Percentiles rank a stretch among this genome's conserved stretches.
These are phyloP conservation scores for Grigorovia jiainica DNA, from an alignment of 805 yeast species.

Conservation along the genomic window DNA sequence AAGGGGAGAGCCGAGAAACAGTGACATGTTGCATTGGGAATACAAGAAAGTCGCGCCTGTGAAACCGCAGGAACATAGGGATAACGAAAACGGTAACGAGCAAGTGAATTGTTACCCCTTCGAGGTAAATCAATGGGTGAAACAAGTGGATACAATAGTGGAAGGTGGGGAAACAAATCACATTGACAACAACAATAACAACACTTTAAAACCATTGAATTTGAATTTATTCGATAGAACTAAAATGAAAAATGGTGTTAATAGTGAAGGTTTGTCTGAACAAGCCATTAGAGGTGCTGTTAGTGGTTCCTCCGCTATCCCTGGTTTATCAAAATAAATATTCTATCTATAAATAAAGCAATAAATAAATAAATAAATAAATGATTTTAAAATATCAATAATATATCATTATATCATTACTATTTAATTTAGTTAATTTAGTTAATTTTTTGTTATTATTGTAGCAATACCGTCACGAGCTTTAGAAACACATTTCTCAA, in stretches of 20 bases:
- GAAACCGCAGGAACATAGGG: not conserved
- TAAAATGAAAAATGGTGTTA: constrained; percentile 1
- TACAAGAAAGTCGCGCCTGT: not conserved
- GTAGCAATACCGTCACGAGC: constrained; percentile 59
- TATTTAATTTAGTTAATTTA: not conserved
- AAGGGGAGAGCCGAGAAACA: too few relatives aligned
- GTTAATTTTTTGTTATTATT: constrained; percentile 34
- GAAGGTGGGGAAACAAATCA: too few relatives aligned
- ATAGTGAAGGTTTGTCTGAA: constrained; percentile 29
- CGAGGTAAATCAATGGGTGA: constrained; percentile 19
- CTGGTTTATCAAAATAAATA: constrained; percentile 30
- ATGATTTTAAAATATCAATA: not conserved
- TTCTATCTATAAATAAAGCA: not conserved
- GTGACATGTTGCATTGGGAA: not conserved
- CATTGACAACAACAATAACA: too few relatives aligned
- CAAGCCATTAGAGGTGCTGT: constrained; percentile 49
- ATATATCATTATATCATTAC: not conserved
- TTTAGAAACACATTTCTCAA: constrained; percentile 36
- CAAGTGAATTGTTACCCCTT: constrained; percentile 15
- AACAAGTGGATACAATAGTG: constrained; percentile 3
- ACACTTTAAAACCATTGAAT: constrained; percentile 25
- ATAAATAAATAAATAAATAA: constrained; percentile 3
- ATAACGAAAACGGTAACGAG: not conserved
- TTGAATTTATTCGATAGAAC: constrained; percentile 30
- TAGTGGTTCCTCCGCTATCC: constrained; percentile 36